Base-by-base conservation (phyloP, 805 yeast species). In the Ogataea polymorpha region DNA sequence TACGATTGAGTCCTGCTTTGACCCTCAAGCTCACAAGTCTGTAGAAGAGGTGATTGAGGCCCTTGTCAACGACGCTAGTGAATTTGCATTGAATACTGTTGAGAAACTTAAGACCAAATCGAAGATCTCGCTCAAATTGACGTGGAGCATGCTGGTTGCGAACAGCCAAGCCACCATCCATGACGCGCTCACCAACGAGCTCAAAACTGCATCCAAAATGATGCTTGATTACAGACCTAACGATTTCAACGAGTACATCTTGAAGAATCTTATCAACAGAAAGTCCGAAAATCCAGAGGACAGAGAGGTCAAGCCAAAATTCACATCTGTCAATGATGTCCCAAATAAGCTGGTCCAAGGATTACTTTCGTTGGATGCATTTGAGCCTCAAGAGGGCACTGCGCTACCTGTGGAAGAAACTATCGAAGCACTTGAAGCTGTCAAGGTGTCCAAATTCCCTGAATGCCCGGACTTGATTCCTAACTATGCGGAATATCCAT, bases 141-240 rank as follows among this genome's bases (percentile, higher is more conserved):
- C 86, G 2, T 72, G 80, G 49, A 82, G 79, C 44, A 70, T 86
- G 47, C 67, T 89, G 61, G 77, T 82, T 54, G 69, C 74, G 45
- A 86, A 88, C 38, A 59, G 74, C 16, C 56, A 67, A 26, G 70
- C 78, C 44, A 72, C 82, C 45, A 78, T 88, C 52, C 72, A 73
- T 40, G 68, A 78, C 35, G 85, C 91, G 26, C 67, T 93, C 44
- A 77, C 76, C 50, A 75, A 77, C 53, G 98, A 93, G 63, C 71
- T 86, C 60, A 69, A 71, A 43, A 66, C 89, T 16, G 96, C 96
- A 21, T 75, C 86, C 42, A 80, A 86, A 62, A 76, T 89, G 74
- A 75, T 81, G 75, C 59, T 65, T 16, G 69, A 72, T 41, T 72
- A 79, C 17, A 71, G 63, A 39, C 51, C 62, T 12, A 70, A 68